A percentile compares a stretch with the other conserved stretches of the same genome.
phyloP scores from a whole-genome alignment of 495 filamentous ascomycete species.

The Cudoniella acicularis region DNA sequence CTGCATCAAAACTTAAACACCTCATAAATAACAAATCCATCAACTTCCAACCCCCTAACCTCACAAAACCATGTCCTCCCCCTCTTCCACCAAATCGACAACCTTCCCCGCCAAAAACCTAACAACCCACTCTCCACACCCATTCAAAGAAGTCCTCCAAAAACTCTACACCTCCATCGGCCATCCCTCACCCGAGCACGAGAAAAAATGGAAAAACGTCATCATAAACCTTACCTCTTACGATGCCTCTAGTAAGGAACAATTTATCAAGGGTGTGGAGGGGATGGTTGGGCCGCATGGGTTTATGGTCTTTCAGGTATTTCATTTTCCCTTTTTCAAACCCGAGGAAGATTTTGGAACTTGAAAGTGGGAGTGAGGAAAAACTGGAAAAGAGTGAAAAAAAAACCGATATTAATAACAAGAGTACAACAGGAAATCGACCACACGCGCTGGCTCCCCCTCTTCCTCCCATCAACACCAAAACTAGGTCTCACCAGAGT shows the following conservation, averaged over 20 bases:
- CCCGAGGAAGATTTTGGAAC: no score
- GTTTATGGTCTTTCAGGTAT: slow-evolving; percentile 21
- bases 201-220: neutral
- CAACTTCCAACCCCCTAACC: no score
- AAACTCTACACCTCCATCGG: slow-evolving; percentile 12
- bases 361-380: no score
- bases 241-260: neutral
- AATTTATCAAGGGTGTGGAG: neutral
- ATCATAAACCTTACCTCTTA: neutral
- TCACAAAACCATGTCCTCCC: no score
- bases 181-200: neutral
- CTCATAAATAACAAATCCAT: no score
- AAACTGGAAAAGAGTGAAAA: no score
- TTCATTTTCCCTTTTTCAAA: neutral
- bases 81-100: no score
- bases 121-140: slow-evolving; percentile 2
- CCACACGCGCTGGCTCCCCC: slow-evolving; percentile 12
- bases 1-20: no score
- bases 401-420: no score
- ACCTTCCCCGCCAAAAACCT: neutral
- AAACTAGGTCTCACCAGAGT: slow-evolving; percentile 8
- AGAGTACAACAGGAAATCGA: slow-evolving; percentile 11
- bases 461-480: slow-evolving; percentile 1
- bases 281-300: slow-evolving; percentile 9
- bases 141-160: neutral